Conservation (phyloP, 495 filamentous ascomycete species). For the Stereocaulon alpinum region DNA sequence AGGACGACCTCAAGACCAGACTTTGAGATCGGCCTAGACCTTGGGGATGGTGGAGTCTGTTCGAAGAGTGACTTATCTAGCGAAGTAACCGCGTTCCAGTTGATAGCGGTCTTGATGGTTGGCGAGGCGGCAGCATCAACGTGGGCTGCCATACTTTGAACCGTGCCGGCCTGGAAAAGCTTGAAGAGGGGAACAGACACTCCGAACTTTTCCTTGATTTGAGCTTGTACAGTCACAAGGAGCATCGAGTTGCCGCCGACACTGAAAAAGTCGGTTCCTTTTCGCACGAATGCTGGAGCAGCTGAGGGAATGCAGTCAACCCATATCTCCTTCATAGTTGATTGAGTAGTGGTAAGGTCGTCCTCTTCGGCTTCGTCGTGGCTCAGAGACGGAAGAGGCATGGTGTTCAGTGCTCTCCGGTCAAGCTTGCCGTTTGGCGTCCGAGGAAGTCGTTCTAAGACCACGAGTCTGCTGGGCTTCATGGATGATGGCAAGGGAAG, state of each 20-base stretch:
- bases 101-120: conserved; percentile 9
- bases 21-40: background rate
- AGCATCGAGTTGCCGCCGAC: conserved; percentile 26
- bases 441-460: background rate
- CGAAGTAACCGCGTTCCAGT: conserved; percentile 19
- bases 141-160: conserved; percentile 24
- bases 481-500: background rate
- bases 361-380: background rate
- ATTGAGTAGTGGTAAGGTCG: background rate
- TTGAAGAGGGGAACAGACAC: conserved; percentile 10
- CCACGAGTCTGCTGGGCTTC: background rate
- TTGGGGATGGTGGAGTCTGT: background rate
- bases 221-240: conserved; percentile 5
- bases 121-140: conserved; percentile 7
- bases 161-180: conserved; percentile 25
- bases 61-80: conserved; percentile 22
- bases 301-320: background rate
- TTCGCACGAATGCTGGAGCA: background rate
- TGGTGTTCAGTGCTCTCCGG: background rate
- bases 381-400: background rate
- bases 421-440: background rate
- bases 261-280: conserved; percentile 28
- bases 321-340: background rate
- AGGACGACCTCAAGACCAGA: conserved; percentile 18
- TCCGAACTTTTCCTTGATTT: conserved; percentile 3